Evolutionary conservation across 2,329 filamentous ascomycete genomes (phyloP).

Genomic region (Tolypocladium nubicola): DNA sequence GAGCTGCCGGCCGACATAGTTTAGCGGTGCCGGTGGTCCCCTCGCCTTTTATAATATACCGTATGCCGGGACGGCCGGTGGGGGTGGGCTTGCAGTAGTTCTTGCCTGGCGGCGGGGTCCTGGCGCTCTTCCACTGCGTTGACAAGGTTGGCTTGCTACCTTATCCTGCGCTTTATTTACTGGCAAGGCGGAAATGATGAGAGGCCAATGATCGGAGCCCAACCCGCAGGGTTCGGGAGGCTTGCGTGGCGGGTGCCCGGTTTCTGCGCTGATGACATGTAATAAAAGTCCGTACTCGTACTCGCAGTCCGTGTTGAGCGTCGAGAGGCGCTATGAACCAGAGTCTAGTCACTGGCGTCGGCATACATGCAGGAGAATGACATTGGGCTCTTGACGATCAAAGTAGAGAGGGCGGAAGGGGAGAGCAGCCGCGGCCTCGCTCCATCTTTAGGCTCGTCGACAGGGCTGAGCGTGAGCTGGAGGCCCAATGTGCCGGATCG

Average conservation of each 20-base stretch:
- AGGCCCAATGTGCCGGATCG: background rate
- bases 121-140: background rate
- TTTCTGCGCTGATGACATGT: background rate
- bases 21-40: background rate
- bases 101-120: background rate
- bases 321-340: background rate
- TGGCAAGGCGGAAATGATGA: background rate
- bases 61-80: background rate
- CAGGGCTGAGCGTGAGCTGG: background rate
- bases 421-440: background rate
- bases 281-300: too few relatives aligned
- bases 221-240: background rate
- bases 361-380: background rate
- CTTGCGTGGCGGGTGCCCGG: background rate
- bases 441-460: background rate
- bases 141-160: background rate
- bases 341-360: background rate
- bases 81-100: background rate
- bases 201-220: background rate
- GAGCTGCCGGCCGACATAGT: slow-evolving; percentile 4
- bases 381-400: background rate
- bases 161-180: background rate
- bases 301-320: background rate
- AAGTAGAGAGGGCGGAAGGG: background rate
- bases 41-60: background rate